These are phyloP conservation scores for Cryptococcus sp. DNA, from an alignment of 1,284 basidiomycete genomes.

Conservation along the genomic window DNA sequence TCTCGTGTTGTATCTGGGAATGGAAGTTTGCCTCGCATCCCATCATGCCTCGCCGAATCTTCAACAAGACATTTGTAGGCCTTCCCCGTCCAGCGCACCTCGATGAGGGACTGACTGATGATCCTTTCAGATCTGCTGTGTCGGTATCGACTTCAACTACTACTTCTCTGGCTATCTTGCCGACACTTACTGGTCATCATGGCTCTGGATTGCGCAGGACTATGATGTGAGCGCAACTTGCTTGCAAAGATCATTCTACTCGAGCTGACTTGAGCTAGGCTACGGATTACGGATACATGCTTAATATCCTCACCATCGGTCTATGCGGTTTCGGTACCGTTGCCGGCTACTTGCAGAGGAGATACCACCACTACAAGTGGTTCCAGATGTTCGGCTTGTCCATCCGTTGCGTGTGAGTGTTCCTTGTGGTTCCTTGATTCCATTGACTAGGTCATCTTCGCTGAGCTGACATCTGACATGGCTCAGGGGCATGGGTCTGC, in stretches of 20 bases:
- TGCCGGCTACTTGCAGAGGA: conserved; percentile 50
- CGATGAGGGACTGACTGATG: background rate
- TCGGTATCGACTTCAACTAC: conserved; percentile 51
- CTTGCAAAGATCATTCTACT: background rate
- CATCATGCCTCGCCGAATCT: conserved; percentile 51
- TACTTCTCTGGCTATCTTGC: conserved; percentile 47
- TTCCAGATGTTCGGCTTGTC: conserved; percentile 38
- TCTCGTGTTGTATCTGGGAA: conserved; percentile 51
- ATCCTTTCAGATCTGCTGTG: conserved; percentile 14
- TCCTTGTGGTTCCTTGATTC: background rate
- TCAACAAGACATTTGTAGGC: conserved; percentile 51
- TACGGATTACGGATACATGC: conserved; percentile 38
- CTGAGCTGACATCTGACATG: background rate
- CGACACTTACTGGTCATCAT: conserved; percentile 50
- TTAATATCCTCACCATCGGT: conserved; percentile 44
- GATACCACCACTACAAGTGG: conserved; percentile 54
- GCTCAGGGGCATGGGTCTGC: conserved; percentile 32
- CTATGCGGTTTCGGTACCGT: conserved; percentile 49
- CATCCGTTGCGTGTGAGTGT: conserved; percentile 33
- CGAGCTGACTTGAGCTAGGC: conserved; percentile 2
- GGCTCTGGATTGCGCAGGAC: conserved; percentile 48
- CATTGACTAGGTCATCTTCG: background rate
- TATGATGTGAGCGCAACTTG: conserved; percentile 15
- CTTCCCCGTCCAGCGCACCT: background rate
- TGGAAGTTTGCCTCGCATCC: conserved; percentile 47